Percentiles rank a stretch among this genome's conserved stretches.
Conservation (phyloP, 2,329 filamentous ascomycete genomes). For the Pseudogymnoascus sp. region DNA sequence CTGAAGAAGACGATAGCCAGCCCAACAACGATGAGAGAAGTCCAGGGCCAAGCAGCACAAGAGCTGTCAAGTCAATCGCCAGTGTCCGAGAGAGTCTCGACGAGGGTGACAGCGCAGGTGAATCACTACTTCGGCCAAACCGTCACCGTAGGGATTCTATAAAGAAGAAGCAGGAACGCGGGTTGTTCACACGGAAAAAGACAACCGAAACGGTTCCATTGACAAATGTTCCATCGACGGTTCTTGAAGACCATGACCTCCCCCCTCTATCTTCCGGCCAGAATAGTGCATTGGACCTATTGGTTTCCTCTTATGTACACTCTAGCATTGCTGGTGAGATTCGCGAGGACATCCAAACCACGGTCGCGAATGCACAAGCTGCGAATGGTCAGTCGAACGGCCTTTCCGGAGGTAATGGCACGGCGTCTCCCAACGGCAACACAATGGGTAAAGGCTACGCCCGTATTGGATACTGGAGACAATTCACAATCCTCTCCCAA, state of each 20-base stretch:
- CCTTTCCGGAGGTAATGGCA: constrained; percentile 43
- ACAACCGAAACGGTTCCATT: constrained; percentile 53
- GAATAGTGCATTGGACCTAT: constrained; percentile 71
- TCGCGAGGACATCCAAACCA: constrained; percentile 69
- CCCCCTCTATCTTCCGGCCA: constrained; percentile 50
- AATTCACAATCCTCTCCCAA: constrained; percentile 83
- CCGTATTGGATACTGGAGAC: constrained; percentile 69
- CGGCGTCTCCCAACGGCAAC: constrained; percentile 35
- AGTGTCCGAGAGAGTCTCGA: constrained; percentile 70
- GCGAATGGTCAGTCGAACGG: constrained; percentile 60
- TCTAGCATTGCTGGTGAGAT: constrained; percentile 72
- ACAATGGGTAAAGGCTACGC: constrained; percentile 72
- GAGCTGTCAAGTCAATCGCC: constrained; percentile 82
- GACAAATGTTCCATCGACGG: constrained; percentile 45
- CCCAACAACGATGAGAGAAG: constrained; percentile 55
- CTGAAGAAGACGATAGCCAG: constrained; percentile 50
- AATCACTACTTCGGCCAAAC: constrained; percentile 58
- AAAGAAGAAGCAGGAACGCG: constrained; percentile 76
- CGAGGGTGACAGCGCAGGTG: constrained; percentile 54
- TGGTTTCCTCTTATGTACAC: constrained; percentile 67
- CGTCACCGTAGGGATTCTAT: constrained; percentile 72
- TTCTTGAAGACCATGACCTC: constrained; percentile 63
- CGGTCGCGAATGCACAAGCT: constrained; percentile 55
- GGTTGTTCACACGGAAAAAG: constrained; percentile 81
- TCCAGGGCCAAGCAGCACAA: constrained; percentile 76